Evolutionary conservation across 495 filamentous ascomycete species (phyloP).

Genomic region (Penicillium paxilli): DNA sequence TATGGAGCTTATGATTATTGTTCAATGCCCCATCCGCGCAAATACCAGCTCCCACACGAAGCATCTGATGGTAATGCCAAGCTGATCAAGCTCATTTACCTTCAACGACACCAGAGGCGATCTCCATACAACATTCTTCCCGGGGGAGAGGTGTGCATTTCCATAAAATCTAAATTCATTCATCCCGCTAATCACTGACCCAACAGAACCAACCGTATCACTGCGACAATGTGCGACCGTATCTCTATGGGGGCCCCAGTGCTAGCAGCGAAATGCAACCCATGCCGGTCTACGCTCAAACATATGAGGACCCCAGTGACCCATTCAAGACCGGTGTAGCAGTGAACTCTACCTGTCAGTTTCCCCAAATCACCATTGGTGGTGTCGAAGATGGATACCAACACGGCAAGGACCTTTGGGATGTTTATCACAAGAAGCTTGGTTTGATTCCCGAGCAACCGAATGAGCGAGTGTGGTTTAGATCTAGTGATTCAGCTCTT

Average conservation of each 20-base stretch:
- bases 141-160: slow-evolving; percentile 35
- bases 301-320: slow-evolving; percentile 39
- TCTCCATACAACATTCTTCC: slow-evolving; percentile 45
- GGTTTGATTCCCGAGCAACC: slow-evolving; percentile 30
- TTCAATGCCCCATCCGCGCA: slow-evolving; percentile 46
- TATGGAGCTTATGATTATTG: slow-evolving; percentile 44
- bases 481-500: slow-evolving; percentile 37
- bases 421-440: slow-evolving; percentile 38
- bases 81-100: slow-evolving; percentile 41
- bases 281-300: slow-evolving; percentile 39
- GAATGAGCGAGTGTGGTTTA: slow-evolving; percentile 37
- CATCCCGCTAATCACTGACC: not conserved
- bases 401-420: slow-evolving; percentile 42
- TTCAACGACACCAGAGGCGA: slow-evolving; percentile 45
- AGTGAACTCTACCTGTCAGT: slow-evolving; percentile 45
- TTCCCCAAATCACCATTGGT: slow-evolving; percentile 45
- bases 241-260: slow-evolving; percentile 36
- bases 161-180: not conserved
- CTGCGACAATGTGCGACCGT: slow-evolving; percentile 40
- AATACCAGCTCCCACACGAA: slow-evolving; percentile 32
- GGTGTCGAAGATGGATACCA: slow-evolving; percentile 43
- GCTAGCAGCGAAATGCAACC: slow-evolving; percentile 23
- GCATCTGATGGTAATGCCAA: slow-evolving; percentile 29
- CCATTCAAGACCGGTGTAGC: slow-evolving; percentile 35
- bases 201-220: slow-evolving; percentile 41